Evolutionary conservation across 2,329 filamentous ascomycete genomes (phyloP), one percentile per base, ranked within the genome.

Genomic region (Ceratocystis cubensis): DNA sequence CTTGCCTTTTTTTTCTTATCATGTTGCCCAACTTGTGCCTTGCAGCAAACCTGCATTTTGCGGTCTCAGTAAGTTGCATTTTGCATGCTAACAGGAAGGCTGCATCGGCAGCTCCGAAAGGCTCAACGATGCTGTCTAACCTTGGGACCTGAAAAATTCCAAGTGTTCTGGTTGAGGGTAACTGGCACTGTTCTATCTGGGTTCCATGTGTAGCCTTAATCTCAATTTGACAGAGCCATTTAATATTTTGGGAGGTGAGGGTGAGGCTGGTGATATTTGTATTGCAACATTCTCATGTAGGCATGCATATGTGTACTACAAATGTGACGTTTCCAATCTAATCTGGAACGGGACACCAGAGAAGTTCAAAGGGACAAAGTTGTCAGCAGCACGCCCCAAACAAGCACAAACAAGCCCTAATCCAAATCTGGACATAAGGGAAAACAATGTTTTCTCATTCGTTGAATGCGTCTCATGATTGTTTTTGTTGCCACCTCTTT

Each of bases 61-160:
- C 53, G 53, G 53, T 5, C 28, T 59, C 53, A 59, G 33, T 25
- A 41, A 44, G 10, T 44, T 62, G 59, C 33, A 44, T 62, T 45
- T 33, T 50, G 28, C 28, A 33, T 28, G n/a, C 22, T 63, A 63
- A 41, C 45, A 50, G 44, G n/a, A 62, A 30, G 37, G 44, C 20
- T 63, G 61, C 61, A 63, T 63, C 61, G 61, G 61, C 61, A 30
- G 41, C 61, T 20, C 61, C 61, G 61, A 63, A 41, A 63, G 44
- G 25, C 30, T 22, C 44, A 48, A 22, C 22, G 53, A 25, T 33
- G 53, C 8, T 59, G 25, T 59, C 53, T 7, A 59, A 59, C 25
- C 17, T n/a, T 59, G 53, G 37, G 53, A 10, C 53, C 53, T 59
- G 28, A 33, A 33, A n/a, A 30, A 5, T 17, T 7, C 53, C 8